Base-by-base conservation (phyloP, 495 filamentous ascomycete genomes). In the Talaromyces stipitatus region DNA sequence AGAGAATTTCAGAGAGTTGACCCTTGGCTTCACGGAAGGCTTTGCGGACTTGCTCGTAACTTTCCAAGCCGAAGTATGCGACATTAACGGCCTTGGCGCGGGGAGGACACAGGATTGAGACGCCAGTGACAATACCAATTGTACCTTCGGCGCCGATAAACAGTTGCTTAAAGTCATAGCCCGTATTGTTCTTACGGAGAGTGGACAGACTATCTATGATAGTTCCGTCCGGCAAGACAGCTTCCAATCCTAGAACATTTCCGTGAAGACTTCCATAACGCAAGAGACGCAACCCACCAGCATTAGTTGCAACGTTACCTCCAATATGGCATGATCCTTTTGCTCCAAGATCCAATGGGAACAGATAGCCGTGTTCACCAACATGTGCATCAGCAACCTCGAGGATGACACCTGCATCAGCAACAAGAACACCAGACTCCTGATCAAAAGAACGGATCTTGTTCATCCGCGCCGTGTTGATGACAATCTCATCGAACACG, bases 311-410 rank as follows among this genome's bases (percentile, higher is more conserved):
- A n/a, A 97, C 87, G 65, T 97, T 97, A n/a, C 95, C 94, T 57
- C 95, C 94, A 57, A 98, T 86, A 50, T 97, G 95, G 74, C 95
- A 97, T 9, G 90, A 96, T 8, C 94, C 94, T 74, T 98, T 98
- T 1, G 94, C 94, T 58, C 94, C 94, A 18, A 98, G 82, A 68
- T 98, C 94, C 54, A 98, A 76, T 24, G 94, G 94, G 75, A 97
- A 98, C 57, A 97, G 85, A 68, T 96, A 84, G 11, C 80, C 79
- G 54, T 81, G 84, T 67, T 91, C 80, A 8, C 86, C 88, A 20
- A 97, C 77, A 66, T 87, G 91, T 54, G 85, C 80, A 68, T 98
- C 94, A 12, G 85, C 91, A 4, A 86, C 80, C 69, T 97, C 94
- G 7, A 98, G 79, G 46, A 98, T 91, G 38, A 89, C 87, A 56